Base-by-base conservation (phyloP, 1,139 yeast species). In the Casaregolazyma lundiana region DNA sequence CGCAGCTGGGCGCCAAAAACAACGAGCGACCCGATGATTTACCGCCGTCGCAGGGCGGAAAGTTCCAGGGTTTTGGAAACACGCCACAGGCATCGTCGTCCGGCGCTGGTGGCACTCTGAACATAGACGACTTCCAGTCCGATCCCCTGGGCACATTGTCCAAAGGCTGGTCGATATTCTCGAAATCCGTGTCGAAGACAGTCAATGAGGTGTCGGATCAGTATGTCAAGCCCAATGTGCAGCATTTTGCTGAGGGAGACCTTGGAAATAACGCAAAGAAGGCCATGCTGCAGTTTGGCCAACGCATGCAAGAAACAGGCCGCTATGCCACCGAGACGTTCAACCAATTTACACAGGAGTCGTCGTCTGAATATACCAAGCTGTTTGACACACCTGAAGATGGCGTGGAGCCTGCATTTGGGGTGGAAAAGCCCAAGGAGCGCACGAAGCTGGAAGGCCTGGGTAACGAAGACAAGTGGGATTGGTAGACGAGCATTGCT, bases 221-320 rank as follows among this genome's bases (percentile, higher is more conserved):
- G 6, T 95, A 89, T 50, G 88, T 92, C 57, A 87, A 86, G 64
- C 98, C 98, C 15, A 80, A 94, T 38, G 76, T 88, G 63, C 81
- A 80, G 59, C 89, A 85, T 59, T 72, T 92, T 54, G 85, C 88
- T 50, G 88, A 84, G 51, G 80, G 86, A 53, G 97, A 90, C 53
- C 67, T 87, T 40, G 79, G 92, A 29, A 71, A 68, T 47, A 96
- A 89, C 61, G 92, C 97, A 7, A 81, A 77, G 55, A 78, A 87
- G 59, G 98, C 97, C 21, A 86, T 94, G 78, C 84, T 89, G 50
- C 97, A 92, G 69, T 92, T 90, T 70, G 97, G 97, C 41, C 95
- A 86, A 64, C 87, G 81, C 62, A 85, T 90, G 74, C 95, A 85
- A 62, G 95, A 88, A 59, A 88, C 97, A 1, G 88, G 95, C 34